phyloP scores from a whole-genome alignment of 225 moss, liverwort and hornwort species.

The Marchantia paleacea region DNA sequence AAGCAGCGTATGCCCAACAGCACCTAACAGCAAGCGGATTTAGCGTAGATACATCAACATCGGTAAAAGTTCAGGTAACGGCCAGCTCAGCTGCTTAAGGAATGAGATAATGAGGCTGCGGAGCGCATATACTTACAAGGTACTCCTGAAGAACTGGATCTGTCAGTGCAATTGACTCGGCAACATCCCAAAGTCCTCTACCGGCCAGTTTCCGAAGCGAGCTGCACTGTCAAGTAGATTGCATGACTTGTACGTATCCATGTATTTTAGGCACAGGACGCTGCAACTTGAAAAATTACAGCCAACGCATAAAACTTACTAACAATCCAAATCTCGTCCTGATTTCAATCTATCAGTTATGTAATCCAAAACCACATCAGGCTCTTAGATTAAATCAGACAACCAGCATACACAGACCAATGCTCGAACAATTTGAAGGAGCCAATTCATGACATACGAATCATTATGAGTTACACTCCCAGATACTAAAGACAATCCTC shows the following conservation, averaged over 20 bases:
- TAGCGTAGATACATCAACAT: background rate
- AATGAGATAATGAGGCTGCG: background rate
- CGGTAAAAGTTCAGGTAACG: background rate
- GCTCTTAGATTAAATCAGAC: background rate
- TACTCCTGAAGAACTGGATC: constrained; percentile 26
- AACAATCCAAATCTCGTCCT: background rate
- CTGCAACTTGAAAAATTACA: background rate
- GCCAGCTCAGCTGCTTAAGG: background rate
- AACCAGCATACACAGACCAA: background rate
- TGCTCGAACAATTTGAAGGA: background rate
- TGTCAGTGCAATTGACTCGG: constrained; percentile 27
- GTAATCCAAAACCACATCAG: background rate
- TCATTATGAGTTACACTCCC: background rate
- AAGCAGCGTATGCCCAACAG: too few relatives aligned
- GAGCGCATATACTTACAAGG: constrained; percentile 13
- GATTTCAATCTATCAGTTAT: background rate
- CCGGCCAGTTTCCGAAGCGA: constrained; percentile 25
- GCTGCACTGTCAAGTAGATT: constrained; percentile 17
- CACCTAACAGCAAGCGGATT: too few relatives aligned
- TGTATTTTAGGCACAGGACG: background rate
- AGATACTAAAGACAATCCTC: background rate
- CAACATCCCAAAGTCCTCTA: constrained; percentile 31
- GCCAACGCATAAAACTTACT: background rate
- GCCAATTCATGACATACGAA: too few relatives aligned
- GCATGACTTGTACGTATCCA: background rate